Conservation (phyloP, 2,329 filamentous ascomycete genomes). For the Aspergillus vadensis region DNA sequence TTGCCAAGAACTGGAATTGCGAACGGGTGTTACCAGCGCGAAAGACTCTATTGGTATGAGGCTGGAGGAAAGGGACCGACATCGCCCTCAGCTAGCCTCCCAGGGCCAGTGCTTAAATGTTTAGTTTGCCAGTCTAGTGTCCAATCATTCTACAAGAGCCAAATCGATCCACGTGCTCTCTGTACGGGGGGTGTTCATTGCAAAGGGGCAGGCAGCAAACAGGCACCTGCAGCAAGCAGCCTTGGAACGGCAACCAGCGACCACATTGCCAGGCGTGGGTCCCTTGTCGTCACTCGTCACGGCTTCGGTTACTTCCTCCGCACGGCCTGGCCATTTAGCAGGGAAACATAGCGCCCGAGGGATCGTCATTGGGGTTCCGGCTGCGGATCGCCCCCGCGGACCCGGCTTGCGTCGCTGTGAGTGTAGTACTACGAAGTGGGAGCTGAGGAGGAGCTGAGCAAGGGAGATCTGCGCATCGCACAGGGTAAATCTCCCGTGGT, state of each 20-base stretch:
- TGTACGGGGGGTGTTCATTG: neutral
- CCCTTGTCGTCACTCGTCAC: neutral
- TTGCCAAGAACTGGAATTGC: neutral
- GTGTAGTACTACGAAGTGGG: too few relatives aligned
- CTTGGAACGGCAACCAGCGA: neutral
- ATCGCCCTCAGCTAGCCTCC: neutral
- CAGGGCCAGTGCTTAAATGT: neutral
- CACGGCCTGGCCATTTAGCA: neutral
- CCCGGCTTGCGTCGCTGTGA: neutral
- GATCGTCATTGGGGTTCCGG: constrained; percentile 1
- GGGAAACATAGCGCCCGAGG: neutral
- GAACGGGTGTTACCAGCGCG: neutral
- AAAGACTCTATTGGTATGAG: neutral
- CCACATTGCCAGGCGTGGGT: neutral
- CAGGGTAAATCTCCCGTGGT: neutral
- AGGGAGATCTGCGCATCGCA: constrained; percentile 5
- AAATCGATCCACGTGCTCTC: neutral
- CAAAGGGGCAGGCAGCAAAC: neutral
- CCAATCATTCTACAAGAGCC: neutral
- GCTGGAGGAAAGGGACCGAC: neutral
- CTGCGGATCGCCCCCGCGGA: neutral
- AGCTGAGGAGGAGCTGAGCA: neutral
- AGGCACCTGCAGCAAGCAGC: neutral
- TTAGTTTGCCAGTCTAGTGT: too few relatives aligned
- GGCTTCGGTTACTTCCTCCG: neutral